Conservation (phyloP, 805 yeast genomes). For the Kluyveromyces dobzhanskii region DNA sequence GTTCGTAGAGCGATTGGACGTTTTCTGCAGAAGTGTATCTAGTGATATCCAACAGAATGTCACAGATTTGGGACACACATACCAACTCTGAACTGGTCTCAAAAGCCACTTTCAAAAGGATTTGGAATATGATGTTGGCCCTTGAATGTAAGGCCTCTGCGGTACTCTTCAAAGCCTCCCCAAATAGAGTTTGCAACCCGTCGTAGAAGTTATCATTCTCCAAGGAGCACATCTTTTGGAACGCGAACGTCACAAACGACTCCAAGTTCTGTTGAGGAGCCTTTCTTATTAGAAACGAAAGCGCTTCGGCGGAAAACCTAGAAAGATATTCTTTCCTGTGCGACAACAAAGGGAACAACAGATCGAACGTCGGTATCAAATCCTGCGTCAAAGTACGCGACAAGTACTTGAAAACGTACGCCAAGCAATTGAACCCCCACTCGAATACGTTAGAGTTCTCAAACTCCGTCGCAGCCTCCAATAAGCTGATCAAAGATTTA, state of each 20-base stretch:
- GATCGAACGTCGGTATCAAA: slow-evolving; percentile 58
- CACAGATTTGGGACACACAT: slow-evolving; percentile 42
- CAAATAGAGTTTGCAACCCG: slow-evolving; percentile 52
- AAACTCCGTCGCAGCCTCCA: slow-evolving; percentile 35
- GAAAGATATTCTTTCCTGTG: slow-evolving; percentile 58
- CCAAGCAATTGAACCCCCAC: slow-evolving; percentile 75
- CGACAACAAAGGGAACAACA: slow-evolving; percentile 53
- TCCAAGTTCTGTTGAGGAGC: slow-evolving; percentile 41
- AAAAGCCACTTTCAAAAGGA: slow-evolving; percentile 31
- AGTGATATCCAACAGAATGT: slow-evolving; percentile 45
- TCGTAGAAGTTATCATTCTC: slow-evolving; percentile 41
- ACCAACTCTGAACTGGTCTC: slow-evolving; percentile 4
- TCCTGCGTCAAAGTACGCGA: slow-evolving; percentile 56
- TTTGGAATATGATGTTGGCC: slow-evolving; percentile 41
- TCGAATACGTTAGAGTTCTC: slow-evolving; percentile 62
- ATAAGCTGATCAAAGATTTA: slow-evolving; percentile 38
- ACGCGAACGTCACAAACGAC: slow-evolving; percentile 37
- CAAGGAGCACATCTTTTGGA: slow-evolving; percentile 29
- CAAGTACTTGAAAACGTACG: slow-evolving; percentile 83
- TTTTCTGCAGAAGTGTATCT: slow-evolving; percentile 45
- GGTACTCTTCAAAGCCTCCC: slow-evolving; percentile 70
- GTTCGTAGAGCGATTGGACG: slow-evolving; percentile 37
- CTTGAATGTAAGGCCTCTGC: slow-evolving; percentile 70
- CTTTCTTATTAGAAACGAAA: slow-evolving; percentile 75
- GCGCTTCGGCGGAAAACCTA: slow-evolving; percentile 83